phyloP scores from a whole-genome alignment of 75 land plant genomes.

The Larix kaempferi region DNA sequence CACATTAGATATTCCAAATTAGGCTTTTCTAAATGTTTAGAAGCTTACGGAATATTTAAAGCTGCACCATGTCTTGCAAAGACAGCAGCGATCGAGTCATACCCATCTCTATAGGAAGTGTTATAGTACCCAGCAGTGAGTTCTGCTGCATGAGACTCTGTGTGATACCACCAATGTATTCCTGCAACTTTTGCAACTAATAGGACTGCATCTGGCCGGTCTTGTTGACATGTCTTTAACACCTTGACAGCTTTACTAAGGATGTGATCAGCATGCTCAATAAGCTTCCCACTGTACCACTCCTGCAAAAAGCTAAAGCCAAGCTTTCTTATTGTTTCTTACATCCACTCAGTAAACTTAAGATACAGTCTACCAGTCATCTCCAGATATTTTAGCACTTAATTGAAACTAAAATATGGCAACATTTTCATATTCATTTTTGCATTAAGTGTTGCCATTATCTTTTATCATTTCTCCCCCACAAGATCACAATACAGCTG shows the following conservation, averaged over 20 bases:
- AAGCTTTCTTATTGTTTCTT: slow-evolving; percentile 11
- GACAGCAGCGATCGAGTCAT: slow-evolving; percentile 31
- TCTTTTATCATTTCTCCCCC: background rate
- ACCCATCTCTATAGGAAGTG: slow-evolving; percentile 40
- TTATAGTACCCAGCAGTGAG: slow-evolving; percentile 61
- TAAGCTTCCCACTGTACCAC: slow-evolving; percentile 42
- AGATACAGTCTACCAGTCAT: background rate
- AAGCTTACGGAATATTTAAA: slow-evolving; percentile 33
- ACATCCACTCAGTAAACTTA: background rate
- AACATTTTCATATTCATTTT: background rate
- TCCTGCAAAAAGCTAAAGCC: slow-evolving; percentile 21
- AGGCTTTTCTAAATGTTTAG: background rate
- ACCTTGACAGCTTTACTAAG: slow-evolving; percentile 23
- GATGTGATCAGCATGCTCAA: slow-evolving; percentile 39
- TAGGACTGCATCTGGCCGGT: slow-evolving; percentile 8
- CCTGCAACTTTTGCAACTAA: slow-evolving; percentile 45
- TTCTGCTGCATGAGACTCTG: slow-evolving; percentile 47
- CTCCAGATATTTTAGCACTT: background rate
- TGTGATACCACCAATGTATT: slow-evolving; percentile 42
- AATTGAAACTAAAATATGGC: background rate
- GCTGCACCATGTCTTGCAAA: slow-evolving; percentile 50
- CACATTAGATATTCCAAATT: background rate
- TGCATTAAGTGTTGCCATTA: background rate
- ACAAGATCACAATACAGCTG: background rate
- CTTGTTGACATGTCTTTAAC: slow-evolving; percentile 20